These are phyloP conservation scores for Eucalyptus globulus DNA, from an alignment of 345 rosid genomes.

Conservation along the genomic window DNA sequence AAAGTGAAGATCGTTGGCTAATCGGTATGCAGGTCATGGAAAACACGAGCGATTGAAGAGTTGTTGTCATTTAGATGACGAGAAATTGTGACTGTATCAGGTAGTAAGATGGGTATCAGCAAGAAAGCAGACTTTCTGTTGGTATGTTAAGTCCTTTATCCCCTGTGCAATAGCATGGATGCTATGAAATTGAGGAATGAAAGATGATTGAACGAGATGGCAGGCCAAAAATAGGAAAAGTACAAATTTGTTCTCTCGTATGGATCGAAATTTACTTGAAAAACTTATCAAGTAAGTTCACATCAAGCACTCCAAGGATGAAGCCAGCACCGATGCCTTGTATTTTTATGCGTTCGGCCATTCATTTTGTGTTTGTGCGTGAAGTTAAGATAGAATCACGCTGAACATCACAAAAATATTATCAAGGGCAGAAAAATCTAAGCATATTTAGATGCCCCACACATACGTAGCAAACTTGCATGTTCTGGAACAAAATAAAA, in stretches of 20 bases:
- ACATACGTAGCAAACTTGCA: no score
- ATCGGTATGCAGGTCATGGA: not conserved
- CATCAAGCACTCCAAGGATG: constrained; percentile 30
- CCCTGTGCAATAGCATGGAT: not conserved
- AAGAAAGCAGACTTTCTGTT: not conserved
- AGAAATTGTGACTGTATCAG: not conserved
- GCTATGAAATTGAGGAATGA: not conserved
- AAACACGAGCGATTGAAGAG: not conserved
- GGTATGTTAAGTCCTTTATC: not conserved
- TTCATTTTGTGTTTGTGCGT: constrained; percentile 3
- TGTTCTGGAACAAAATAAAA: no score
- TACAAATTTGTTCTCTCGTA: not conserved
- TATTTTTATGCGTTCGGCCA: constrained; percentile 21
- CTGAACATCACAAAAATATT: not conserved
- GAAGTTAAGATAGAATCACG: not conserved
- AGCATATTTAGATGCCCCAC: not conserved
- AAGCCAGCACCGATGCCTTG: constrained; percentile 60
- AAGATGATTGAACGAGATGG: not conserved
- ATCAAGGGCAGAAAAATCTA: not conserved
- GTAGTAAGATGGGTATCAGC: not conserved
- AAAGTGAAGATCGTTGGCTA: not conserved
- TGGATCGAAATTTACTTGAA: constrained; percentile 11
- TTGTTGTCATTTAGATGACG: not conserved
- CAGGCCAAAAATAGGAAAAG: not conserved
- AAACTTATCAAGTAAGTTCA: constrained; percentile 17